Base-by-base conservation (phyloP, 2,329 filamentous ascomycete species). In the Botryotinia convoluta region DNA sequence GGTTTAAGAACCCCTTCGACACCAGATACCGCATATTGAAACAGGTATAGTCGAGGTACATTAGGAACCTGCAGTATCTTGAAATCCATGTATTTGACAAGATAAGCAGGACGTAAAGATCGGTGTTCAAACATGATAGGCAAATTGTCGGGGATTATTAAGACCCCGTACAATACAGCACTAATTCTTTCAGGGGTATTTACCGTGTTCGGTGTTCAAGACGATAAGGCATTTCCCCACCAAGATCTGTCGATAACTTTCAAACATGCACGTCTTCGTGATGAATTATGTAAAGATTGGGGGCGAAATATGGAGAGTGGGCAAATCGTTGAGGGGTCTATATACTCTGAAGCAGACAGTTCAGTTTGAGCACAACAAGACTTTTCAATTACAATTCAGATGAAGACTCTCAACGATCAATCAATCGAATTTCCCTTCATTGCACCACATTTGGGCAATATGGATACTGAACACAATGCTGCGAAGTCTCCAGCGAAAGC, bases 401-500 rank as follows among this genome's bases (percentile, higher is more conserved):
- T 68, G 48, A 68, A 68, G 48, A 69, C 48, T 42, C 48, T 69
- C 14, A 42, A 57, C n/a, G 48, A 62, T 62, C 68, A 45, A 29
- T 70, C 54, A 45, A 70, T 45, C 12, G 18, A 61, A 37, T 22
- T 22, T 32, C 35, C 68, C 54, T 42, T 61, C 39, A 44, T 44
- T 60, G 22, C 22, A 67, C 44, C 59, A 42, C 29, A 57, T 39
- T n/a, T 67, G 10, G 37, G n/a, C 48, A 69, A 69, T 3, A 72
- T 72, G 71, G 39, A 29, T 20, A 22, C 20, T 16, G 51, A 72
- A 16, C 44, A 22, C 22, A 26, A 72, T 20, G 51, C 22, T 71
- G n/a, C 26, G 20, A 44, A 65, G 12, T 65, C 20, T 37, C 62
- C 71, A 16, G 76, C 76, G n/a, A 79, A 78, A 59, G 76, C 76